Conservation (phyloP, 148 eudicot species). For the Rhododendron henanense region DNA sequence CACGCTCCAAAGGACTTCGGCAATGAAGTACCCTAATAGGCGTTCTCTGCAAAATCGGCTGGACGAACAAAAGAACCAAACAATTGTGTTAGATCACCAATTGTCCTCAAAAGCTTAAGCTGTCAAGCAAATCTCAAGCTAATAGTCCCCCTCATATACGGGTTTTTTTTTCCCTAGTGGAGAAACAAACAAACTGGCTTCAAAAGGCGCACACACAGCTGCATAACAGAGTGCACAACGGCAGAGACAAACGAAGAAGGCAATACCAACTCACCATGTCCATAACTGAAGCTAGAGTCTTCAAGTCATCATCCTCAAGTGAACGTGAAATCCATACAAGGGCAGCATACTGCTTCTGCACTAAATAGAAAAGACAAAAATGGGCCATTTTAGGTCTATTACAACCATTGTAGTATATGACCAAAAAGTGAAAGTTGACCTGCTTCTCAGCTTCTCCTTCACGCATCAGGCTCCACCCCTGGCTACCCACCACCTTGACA, state of each 20-base stretch:
- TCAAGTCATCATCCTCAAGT: slow-evolving; percentile 62
- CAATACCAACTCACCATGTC: slow-evolving; percentile 57
- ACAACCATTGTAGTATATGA: neutral
- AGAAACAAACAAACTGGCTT: neutral
- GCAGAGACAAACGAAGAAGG: neutral
- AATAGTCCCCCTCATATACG: neutral
- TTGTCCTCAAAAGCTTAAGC: neutral
- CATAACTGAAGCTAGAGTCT: slow-evolving; percentile 52
- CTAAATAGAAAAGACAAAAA: neutral
- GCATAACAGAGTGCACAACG: neutral
- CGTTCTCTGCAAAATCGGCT: slow-evolving; percentile 81
- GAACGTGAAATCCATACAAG: slow-evolving; percentile 89
- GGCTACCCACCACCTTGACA: slow-evolving; percentile 64
- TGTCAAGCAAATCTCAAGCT: neutral
- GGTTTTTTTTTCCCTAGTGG: neutral
- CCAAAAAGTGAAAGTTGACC: slow-evolving; percentile 32
- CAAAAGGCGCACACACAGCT: neutral
- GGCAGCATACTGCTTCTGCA: slow-evolving; percentile 95
- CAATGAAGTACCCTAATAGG: slow-evolving; percentile 97
- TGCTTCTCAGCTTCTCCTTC: slow-evolving; percentile 99
- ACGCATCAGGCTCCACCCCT: slow-evolving; percentile 92
- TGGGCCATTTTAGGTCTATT: neutral
- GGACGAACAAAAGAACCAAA: slow-evolving; percentile 20
- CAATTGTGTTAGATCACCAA: neutral
- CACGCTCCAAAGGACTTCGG: slow-evolving; percentile 91